Percentiles rank a stretch among this genome's conserved stretches.
Evolutionary conservation across 306 rosid species (phyloP).

Genomic region (Neltuma alba): DNA sequence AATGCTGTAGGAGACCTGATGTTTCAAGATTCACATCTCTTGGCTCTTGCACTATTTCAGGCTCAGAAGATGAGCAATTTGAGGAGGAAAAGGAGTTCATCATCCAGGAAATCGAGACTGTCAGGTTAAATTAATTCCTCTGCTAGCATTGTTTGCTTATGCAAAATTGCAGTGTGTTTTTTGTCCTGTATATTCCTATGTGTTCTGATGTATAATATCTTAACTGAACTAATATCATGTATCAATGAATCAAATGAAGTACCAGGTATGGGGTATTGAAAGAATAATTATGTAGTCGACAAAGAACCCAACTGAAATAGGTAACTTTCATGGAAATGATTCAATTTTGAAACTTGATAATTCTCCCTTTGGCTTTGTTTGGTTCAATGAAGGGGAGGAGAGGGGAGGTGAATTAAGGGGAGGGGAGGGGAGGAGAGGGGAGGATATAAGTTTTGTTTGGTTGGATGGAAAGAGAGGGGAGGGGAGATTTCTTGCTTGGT

Average conservation of each 20-base stretch:
- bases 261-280: not conserved
- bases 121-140: slow-evolving; percentile 38
- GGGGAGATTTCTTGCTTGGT: too few relatives aligned
- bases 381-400: too few relatives aligned
- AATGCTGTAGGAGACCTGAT: not conserved
- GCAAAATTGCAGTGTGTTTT: slow-evolving; percentile 6
- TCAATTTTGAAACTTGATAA: not conserved
- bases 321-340: not conserved
- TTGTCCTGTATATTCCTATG: slow-evolving; percentile 25
- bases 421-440: too few relatives aligned
- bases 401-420: too few relatives aligned
- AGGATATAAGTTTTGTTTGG: too few relatives aligned
- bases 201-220: slow-evolving; percentile 33
- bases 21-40: not conserved
- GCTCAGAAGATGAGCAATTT: slow-evolving; percentile 95
- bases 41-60: slow-evolving; percentile 44
- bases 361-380: too few relatives aligned
- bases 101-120: slow-evolving; percentile 74
- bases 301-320: not conserved
- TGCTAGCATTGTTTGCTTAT: slow-evolving; percentile 32
- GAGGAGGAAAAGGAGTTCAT: slow-evolving; percentile 94
- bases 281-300: not conserved
- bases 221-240: slow-evolving; percentile 20
- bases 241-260: slow-evolving; percentile 20
- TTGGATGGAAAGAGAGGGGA: too few relatives aligned